Conservation (phyloP, 2,329 filamentous ascomycete species). For the Cordyceps cicadae region DNA sequence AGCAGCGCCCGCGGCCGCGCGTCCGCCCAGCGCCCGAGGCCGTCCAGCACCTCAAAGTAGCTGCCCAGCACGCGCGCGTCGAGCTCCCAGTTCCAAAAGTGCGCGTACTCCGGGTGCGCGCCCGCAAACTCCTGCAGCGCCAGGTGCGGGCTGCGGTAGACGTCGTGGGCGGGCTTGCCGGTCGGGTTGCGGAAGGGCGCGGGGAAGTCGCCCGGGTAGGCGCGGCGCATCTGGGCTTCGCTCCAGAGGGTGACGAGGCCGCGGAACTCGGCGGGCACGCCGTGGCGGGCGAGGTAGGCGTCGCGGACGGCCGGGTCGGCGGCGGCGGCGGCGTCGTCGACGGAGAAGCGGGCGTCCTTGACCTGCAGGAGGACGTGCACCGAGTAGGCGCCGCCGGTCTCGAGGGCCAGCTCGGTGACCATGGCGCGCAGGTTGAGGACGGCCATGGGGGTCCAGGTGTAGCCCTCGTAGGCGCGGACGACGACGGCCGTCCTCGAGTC, state of each 20-base stretch:
- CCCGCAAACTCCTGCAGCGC: slow-evolving; percentile 56
- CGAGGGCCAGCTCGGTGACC: slow-evolving; percentile 67
- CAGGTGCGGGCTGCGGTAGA: slow-evolving; percentile 58
- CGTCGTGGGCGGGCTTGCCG: slow-evolving; percentile 54
- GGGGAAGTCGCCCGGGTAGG: slow-evolving; percentile 63
- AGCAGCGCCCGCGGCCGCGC: slow-evolving; percentile 60
- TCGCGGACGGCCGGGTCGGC: slow-evolving; percentile 58
- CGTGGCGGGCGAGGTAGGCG: slow-evolving; percentile 58
- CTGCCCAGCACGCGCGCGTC: slow-evolving; percentile 57
- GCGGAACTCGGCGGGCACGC: slow-evolving; percentile 63
- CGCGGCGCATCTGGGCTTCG: slow-evolving; percentile 71
- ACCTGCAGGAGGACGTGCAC: slow-evolving; percentile 81
- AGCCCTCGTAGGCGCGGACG: slow-evolving; percentile 72
- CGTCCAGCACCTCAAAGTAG: slow-evolving; percentile 64
- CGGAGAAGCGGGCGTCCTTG: slow-evolving; percentile 65
- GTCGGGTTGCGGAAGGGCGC: slow-evolving; percentile 53
- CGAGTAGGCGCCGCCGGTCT: slow-evolving; percentile 72
- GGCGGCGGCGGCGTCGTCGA: slow-evolving; percentile 50
- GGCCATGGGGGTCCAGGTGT: slow-evolving; percentile 67
- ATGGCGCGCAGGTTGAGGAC: slow-evolving; percentile 74
- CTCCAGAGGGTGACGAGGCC: slow-evolving; percentile 78
- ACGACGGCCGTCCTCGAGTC: slow-evolving; percentile 62
- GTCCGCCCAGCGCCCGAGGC: slow-evolving; percentile 57
- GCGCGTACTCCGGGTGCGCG: slow-evolving; percentile 54
- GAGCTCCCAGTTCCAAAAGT: slow-evolving; percentile 66